A percentile compares a stretch with the other conserved stretches of the same genome.
phyloP scores from a whole-genome alignment of 345 rosid genomes.

The Eucalyptus paniculata region DNA sequence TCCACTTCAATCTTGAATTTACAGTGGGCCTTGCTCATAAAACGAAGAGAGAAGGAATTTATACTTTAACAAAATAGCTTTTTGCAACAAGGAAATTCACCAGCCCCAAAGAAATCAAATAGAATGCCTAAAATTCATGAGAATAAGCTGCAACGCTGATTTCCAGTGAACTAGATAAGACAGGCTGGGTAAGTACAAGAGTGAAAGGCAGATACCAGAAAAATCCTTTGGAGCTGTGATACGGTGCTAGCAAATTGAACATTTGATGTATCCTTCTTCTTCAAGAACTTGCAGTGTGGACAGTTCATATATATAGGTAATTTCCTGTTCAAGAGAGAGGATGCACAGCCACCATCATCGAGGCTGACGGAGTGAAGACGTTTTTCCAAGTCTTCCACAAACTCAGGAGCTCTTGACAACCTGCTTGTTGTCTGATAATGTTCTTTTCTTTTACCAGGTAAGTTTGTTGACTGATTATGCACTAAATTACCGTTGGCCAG shows the following conservation, averaged over 20 bases:
- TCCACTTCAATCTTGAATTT: neutral
- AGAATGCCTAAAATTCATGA: neutral
- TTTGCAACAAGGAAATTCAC: neutral
- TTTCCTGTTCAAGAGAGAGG: conserved; percentile 53
- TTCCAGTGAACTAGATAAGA: neutral
- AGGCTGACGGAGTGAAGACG: conserved; percentile 23
- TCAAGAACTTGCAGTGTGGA: conserved; percentile 43
- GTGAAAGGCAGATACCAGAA: conserved; percentile 36
- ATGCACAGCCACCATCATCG: conserved; percentile 34
- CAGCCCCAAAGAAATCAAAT: neutral
- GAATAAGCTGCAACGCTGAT: neutral
- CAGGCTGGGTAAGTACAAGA: neutral
- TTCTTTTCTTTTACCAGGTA: conserved; percentile 20
- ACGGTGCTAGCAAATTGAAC: conserved; percentile 49
- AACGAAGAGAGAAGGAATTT: neutral
- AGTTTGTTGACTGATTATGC: neutral
- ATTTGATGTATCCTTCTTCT: conserved; percentile 28
- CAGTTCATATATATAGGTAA: conserved; percentile 65
- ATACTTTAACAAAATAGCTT: neutral
- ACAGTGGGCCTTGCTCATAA: neutral
- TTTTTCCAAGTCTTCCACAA: conserved; percentile 16
- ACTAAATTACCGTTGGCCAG: conserved; percentile 11
- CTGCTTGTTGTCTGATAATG: conserved; percentile 8
- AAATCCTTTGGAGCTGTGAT: conserved; percentile 77
- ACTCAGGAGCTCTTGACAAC: conserved; percentile 2